phyloP scores from a whole-genome alignment of 2,329 filamentous ascomycete genomes.

The Endocalyx cinctus region DNA sequence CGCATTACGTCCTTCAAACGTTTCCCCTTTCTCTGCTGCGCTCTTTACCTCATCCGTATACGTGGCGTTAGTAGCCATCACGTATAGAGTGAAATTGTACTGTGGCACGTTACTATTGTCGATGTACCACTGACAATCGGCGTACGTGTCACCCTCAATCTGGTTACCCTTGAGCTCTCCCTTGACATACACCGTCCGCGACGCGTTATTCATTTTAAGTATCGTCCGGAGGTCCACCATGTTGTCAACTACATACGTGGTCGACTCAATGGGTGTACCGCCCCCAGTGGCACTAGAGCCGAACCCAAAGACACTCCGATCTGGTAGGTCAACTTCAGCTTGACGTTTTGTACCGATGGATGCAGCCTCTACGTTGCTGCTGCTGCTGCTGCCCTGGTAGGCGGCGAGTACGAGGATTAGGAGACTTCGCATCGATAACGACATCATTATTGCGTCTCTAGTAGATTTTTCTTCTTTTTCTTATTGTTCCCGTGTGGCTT shows the following conservation, averaged over 20 bases:
- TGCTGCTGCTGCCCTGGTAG: no score
- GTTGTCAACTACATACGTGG: conserved; percentile 13
- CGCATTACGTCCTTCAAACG: conserved; percentile 15
- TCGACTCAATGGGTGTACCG: conserved; percentile 3
- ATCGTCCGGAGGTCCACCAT: conserved; percentile 15
- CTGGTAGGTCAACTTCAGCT: no score
- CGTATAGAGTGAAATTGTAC: conserved; percentile 16
- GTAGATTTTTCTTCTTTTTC: no score
- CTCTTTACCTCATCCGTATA: conserved; percentile 14
- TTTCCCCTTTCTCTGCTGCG: conserved; percentile 5
- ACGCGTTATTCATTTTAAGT: conserved; percentile 7
- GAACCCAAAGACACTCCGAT: conserved; percentile 16
- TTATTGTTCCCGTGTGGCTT: no score
- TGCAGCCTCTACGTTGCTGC: no score
- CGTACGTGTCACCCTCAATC: conserved; percentile 12
- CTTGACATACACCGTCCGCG: conserved; percentile 14
- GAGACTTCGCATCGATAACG: no score
- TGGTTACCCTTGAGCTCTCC: conserved; percentile 13
- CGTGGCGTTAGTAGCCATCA: conserved; percentile 14
- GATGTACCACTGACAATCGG: conserved; percentile 15
- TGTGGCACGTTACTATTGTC: conserved; percentile 10
- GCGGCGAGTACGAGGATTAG: no score
- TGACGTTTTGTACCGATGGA: no score
- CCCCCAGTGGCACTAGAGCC: conserved; percentile 12
- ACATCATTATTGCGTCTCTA: no score